A percentile compares a stretch with the other conserved stretches of the same genome.
phyloP scores from a whole-genome alignment of 805 yeast species.

The Spathaspora girioi region DNA sequence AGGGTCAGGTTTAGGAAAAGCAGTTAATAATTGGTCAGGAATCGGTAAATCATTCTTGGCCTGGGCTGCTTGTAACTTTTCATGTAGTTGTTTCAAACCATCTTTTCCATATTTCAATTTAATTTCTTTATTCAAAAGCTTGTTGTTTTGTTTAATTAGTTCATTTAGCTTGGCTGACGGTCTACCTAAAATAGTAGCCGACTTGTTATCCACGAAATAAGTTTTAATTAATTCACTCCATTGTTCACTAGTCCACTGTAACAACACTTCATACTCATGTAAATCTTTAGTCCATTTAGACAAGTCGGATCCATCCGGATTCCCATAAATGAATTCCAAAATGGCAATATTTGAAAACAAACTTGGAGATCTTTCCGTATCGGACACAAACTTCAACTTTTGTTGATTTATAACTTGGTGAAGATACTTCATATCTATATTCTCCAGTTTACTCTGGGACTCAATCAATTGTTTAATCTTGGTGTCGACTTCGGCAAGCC shows the following conservation, averaged over 20 bases:
- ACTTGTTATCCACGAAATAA: constrained; percentile 56
- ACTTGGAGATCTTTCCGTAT: constrained; percentile 61
- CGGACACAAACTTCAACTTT: constrained; percentile 56
- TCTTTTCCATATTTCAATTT: constrained; percentile 49
- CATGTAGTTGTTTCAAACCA: constrained; percentile 53
- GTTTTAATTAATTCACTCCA: constrained; percentile 61
- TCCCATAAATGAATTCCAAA: constrained; percentile 78
- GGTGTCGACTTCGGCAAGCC: constrained; percentile 49
- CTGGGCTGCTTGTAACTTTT: constrained; percentile 59
- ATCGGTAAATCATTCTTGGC: constrained; percentile 68
- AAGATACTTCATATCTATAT: constrained; percentile 63
- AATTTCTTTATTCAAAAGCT: constrained; percentile 47
- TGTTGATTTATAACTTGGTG: constrained; percentile 65
- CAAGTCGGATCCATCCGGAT: constrained; percentile 55
- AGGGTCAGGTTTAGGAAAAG: constrained; percentile 73
- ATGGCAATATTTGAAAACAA: constrained; percentile 65
- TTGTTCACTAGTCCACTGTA: constrained; percentile 56
- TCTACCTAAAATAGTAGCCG: constrained; percentile 63
- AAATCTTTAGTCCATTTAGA: constrained; percentile 51
- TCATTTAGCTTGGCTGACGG: constrained; percentile 68
- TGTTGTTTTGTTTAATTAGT: constrained; percentile 46
- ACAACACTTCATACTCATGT: constrained; percentile 55
- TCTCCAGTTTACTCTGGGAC: constrained; percentile 45
- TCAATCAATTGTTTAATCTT: constrained; percentile 49
- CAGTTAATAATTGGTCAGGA: constrained; percentile 60